Evolutionary conservation across 495 filamentous ascomycete genomes (phyloP).

Genomic region (Platismatia glauca): DNA sequence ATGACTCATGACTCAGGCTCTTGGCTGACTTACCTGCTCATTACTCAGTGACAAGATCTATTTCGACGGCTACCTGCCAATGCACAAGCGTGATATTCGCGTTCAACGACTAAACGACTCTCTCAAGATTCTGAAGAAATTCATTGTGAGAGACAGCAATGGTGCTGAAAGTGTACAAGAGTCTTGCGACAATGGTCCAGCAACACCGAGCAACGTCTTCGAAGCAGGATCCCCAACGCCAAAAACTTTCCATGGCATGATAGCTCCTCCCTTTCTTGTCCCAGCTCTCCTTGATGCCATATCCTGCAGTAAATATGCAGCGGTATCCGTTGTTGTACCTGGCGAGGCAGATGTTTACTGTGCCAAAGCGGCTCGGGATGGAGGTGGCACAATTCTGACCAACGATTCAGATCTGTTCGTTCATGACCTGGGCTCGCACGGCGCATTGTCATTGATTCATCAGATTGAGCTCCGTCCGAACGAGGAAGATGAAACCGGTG

Average conservation of each 20-base stretch:
- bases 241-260: conserved; percentile 30
- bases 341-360: conserved; percentile 68
- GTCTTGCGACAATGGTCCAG: too few species aligned
- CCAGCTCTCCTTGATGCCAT: conserved; percentile 59
- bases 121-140: conserved; percentile 30
- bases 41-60: conserved; percentile 47
- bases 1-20: background rate
- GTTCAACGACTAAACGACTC: conserved; percentile 40
- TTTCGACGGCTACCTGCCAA: conserved; percentile 70
- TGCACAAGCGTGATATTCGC: conserved; percentile 46
- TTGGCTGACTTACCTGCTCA: background rate
- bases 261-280: conserved; percentile 56
- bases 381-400: conserved; percentile 51
- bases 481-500: conserved; percentile 5
- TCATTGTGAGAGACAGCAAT: too few species aligned
- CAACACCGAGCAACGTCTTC: background rate
- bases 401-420: conserved; percentile 69
- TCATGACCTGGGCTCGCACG: conserved; percentile 49
- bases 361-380: conserved; percentile 42
- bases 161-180: too few species aligned
- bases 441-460: conserved; percentile 47
- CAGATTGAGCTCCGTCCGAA: conserved; percentile 20
- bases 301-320: conserved; percentile 36
- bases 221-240: conserved; percentile 8
- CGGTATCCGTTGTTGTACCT: conserved; percentile 47